Base-by-base conservation (phyloP, 2,329 filamentous ascomycete genomes). In the Ascochyta viciae-villosae region DNA sequence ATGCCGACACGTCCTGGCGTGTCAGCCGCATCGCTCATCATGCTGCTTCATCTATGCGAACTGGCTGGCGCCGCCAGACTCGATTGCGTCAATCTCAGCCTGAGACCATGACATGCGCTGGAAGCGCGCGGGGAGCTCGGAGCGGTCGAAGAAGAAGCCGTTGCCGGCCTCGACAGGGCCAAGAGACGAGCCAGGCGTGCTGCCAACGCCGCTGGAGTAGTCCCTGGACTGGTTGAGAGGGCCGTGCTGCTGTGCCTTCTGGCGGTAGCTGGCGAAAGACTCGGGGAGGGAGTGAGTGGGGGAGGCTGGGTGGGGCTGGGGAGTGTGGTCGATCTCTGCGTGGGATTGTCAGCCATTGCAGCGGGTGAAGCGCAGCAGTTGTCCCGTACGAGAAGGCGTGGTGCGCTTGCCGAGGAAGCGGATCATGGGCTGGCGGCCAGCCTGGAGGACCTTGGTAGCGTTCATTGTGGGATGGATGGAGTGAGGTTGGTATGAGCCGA, bases 1-100 rank as follows among this genome's bases (percentile, higher is more conserved):
- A 29, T 58, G 43, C 46, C 53, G 50, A 60, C 34, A 58, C 60
- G 50, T 58, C 54, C 58, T 55, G 43, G 60, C 57, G 44, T 54
- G 43, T 37, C 47, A 34, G 29, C 49, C 26, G 63, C 51, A 37
- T 65, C 37, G 55, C 49, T 43, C 53, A 23, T 58, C 40, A 52
- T 58, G 40, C 22, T 47, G 41, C 6, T 26, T 47, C 46, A 55
- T 66, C 72, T 72, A 86, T 60, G 78, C 81, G 66, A 81, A 83
- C 64, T 87, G 68, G 70, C 85, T 89, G 31, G 94, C 95, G 54
- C 95, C 95, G 51, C 93, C 95, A 52, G 91, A 95, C 85, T 97
- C 92, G 71, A 99, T 85, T 22, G 92, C 93, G 77, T 98, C 95
- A 58, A 99, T 99, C 85, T 99, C 95, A 39, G 88, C 87, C 66